Base-by-base conservation (phyloP, 1,284 basidiomycete genomes). In the Cutaneotrichosporon sp. region DNA sequence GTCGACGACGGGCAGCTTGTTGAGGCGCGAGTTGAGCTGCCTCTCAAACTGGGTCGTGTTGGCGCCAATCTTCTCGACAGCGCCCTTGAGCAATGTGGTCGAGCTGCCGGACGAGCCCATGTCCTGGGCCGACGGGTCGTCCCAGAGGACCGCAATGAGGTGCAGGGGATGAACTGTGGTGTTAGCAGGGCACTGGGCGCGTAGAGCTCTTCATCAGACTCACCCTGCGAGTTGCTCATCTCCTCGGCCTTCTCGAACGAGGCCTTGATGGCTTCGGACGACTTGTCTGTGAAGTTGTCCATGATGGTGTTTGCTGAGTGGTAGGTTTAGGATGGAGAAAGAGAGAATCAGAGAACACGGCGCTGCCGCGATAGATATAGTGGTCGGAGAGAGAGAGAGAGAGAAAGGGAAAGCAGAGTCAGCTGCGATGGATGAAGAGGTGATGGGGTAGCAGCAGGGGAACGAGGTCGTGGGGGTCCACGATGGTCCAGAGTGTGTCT, bases 1-100 rank as follows among this genome's bases (percentile, higher is more conserved):
- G 35, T 82, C 83, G 74, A 94, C 89, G 7, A 85, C 80, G 3
- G 92, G 90, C 7, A 93, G 76, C 49, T 86, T 68, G 58, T 76
- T 76, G 52, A 75, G 60, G 36, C 65, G 63, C 12, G 66, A 67
- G 47, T 68, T 56, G 30, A 75, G 62, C 20, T 67, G 61, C 14
- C 74, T 66, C 43, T 68, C 66, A 61, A 77, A 74, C 18, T 55
- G 20, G 9, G 59, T 68, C 14, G 63, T 40, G 56, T 77, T 74
- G 36, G 67, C 73, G 40, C 72, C 70, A 21, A 74, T 60, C 49
- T 70, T 67, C 51, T 77, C 75, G 20, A 77, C 26, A 1, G 67
- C 61, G 12, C 55, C 49, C 39, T 65, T 64, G 45, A 76, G 65
- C n/a, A 76, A 59, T 5, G 71, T 72, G 15, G 73, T 10, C 26